Percentiles rank a stretch among this genome's conserved stretches.
These are phyloP conservation scores for Globisporangium acanthophoron DNA, from an alignment of 352 stramenopile genomes.

Conservation along the genomic window DNA sequence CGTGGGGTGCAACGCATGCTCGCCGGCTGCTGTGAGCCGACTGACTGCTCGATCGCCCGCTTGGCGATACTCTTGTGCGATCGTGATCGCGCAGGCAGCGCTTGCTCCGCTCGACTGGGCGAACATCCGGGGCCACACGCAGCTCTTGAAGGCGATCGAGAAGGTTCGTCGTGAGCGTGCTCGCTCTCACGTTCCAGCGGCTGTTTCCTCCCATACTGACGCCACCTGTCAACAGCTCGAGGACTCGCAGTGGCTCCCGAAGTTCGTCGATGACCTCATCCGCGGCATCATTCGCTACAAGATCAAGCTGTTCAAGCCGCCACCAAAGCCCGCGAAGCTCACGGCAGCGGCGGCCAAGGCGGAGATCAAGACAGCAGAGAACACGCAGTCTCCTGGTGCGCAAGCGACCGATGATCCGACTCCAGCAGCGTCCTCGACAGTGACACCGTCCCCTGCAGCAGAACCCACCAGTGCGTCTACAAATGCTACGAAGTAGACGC, in stretches of 20 bases:
- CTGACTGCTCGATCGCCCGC: neutral
- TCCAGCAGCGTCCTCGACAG: neutral
- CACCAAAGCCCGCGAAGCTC: conserved; percentile 20
- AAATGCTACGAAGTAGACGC: neutral
- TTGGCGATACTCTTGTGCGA: neutral
- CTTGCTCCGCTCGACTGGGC: conserved; percentile 58
- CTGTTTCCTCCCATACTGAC: neutral
- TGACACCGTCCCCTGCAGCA: neutral
- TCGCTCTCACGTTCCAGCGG: neutral
- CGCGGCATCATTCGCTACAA: conserved; percentile 69
- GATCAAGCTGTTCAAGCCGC: conserved; percentile 63
- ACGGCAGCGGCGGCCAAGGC: neutral
- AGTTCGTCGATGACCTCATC: conserved; percentile 67
- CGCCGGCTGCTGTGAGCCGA: neutral
- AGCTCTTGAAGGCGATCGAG: conserved; percentile 46
- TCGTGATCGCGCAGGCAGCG: conserved; percentile 12
- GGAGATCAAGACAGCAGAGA: neutral
- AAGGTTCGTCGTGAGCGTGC: conserved; percentile 20
- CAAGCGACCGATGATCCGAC: neutral
- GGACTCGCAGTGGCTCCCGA: conserved; percentile 57
- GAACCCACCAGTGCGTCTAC: neutral
- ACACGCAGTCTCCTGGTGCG: neutral
- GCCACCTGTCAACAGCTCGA: conserved; percentile 28
- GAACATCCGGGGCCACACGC: conserved; percentile 35
- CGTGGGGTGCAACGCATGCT: neutral